These are phyloP conservation scores for Sanguinoderma infundibulare DNA, from an alignment of 1,284 basidiomycete species.

Conservation along the genomic window DNA sequence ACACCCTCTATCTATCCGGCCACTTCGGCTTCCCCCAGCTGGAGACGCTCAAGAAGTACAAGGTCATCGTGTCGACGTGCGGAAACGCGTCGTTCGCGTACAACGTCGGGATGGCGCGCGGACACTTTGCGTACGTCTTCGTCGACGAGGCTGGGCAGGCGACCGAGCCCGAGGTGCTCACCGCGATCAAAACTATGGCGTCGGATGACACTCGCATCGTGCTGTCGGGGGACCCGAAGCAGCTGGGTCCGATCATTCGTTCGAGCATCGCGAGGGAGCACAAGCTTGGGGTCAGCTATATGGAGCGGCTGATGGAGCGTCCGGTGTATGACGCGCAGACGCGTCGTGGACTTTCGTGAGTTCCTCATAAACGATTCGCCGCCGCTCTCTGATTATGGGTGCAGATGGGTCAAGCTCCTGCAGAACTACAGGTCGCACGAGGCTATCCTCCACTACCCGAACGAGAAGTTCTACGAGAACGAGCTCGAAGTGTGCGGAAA, in stretches of 20 bases:
- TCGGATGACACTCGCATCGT: constrained; percentile 48
- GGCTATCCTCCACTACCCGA: constrained; percentile 61
- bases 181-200: constrained; percentile 54
- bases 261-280: constrained; percentile 47
- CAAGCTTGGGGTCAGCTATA: constrained; percentile 52
- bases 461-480: constrained; percentile 56
- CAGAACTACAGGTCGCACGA: constrained; percentile 64
- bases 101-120: constrained; percentile 57
- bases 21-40: constrained; percentile 52
- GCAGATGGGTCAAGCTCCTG: constrained; percentile 52
- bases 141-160: constrained; percentile 71
- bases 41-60: constrained; percentile 46
- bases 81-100: constrained; percentile 59
- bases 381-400: neutral
- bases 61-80: constrained; percentile 67
- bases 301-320: constrained; percentile 54
- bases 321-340: constrained; percentile 45
- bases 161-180: constrained; percentile 59
- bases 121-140: constrained; percentile 66
- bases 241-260: constrained; percentile 59
- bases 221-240: constrained; percentile 61
- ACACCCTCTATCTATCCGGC: constrained; percentile 44
- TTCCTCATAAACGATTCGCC: neutral
- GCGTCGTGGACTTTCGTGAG: constrained; percentile 41
- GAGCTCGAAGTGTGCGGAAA: constrained; percentile 52